Evolutionary conservation across 1,284 basidiomycete genomes (phyloP), one percentile per base, ranked within the genome.

Genomic region (Marasmius sp.): DNA sequence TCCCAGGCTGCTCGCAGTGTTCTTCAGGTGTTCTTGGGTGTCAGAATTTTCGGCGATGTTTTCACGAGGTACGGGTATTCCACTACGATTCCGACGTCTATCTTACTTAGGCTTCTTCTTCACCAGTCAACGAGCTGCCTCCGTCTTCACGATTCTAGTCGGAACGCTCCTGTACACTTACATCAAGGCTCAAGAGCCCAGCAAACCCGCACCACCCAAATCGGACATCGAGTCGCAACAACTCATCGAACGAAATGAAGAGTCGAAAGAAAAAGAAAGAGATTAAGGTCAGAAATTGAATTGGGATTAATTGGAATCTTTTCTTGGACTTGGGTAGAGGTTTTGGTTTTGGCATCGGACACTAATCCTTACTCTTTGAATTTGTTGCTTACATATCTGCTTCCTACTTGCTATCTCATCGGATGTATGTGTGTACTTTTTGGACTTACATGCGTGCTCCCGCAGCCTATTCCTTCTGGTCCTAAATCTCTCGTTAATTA

Each of bases 1-100:
- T 36, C 49, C n/a, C 51, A 84, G 82, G 84, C 84, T 18, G 81
- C 83, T 11, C 77, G 83, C 55, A 83, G 81, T 33, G 85, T 86
- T n/a, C 71, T 86, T 14, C 84, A 87, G 69, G 84, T 83, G 12
- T 72, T 84, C 41, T 70, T 86, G 18, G 84, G 85, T 45, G 81
- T 85, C 37, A 79, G 78, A 74, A 55, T 85, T 18, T 85, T 86
- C 70, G 70, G 73, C 10, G 85, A 86, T 66, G 64, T 83, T 45
- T 72, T 86, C 59, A 84, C 82, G 7, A 71, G 73, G 84, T 85
- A 66, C 63, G 79, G 65, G 18, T 33, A 20, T 52, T 39, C 9
- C 67, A 20, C 45, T n/a, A 45, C 16, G 41, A 47, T 51, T 51
- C 47, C 27, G 41, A 49, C 57, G 18, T 45, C 6, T 38, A 27